A percentile compares a stretch with the other conserved stretches of the same genome.
Conservation (phyloP, 345 rosid genomes). For the Brassica incana region DNA sequence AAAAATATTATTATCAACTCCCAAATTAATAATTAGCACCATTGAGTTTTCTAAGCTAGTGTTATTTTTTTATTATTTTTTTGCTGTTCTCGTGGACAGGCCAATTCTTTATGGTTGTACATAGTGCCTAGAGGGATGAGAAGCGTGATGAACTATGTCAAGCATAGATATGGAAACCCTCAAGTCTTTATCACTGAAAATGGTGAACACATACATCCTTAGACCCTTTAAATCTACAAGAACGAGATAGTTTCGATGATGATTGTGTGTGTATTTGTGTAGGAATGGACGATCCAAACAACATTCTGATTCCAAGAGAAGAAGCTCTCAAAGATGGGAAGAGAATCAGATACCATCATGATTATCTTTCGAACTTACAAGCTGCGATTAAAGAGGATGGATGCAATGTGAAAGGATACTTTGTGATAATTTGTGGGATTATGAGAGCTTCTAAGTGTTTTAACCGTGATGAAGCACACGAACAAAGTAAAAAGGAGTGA, state of each 20-base stretch:
- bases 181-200: conserved; percentile 56
- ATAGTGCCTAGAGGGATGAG: conserved; percentile 63
- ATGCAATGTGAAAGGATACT: conserved; percentile 93
- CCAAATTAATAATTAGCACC: background rate
- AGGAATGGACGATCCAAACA: conserved; percentile 94
- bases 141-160: conserved; percentile 61
- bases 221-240: background rate
- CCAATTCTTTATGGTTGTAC: conserved; percentile 60
- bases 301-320: conserved; percentile 43
- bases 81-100: conserved; percentile 32
- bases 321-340: conserved; percentile 73
- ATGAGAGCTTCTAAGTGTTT: no score
- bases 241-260: background rate
- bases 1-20: background rate
- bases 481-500: no score
- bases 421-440: conserved; percentile 28
- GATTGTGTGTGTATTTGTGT: conserved; percentile 5
- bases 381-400: conserved; percentile 92
- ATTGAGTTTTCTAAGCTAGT: background rate
- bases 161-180: conserved; percentile 51
- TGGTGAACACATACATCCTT: conserved; percentile 36
- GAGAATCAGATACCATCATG: conserved; percentile 78
- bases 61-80: background rate
- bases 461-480: no score
- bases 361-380: conserved; percentile 72